Base-by-base conservation (phyloP, 257 asterid species). In the Voacanga thouarsii region DNA sequence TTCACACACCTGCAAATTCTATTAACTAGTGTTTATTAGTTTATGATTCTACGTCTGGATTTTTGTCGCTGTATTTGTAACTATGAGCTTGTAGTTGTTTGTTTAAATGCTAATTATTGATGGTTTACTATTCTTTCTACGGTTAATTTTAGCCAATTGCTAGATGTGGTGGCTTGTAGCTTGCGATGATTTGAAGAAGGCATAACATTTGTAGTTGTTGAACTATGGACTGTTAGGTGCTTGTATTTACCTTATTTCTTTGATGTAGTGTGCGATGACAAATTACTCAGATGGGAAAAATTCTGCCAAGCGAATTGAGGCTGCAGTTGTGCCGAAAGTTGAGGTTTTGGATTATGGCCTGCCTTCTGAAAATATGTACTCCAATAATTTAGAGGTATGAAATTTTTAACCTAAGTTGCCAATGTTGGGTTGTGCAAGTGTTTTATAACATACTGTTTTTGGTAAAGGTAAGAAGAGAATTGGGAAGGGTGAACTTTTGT, bases 261-360 rank as follows among this genome's bases (percentile, higher is more conserved):
- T 51, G 56, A 41, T 81, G 72, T 82, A 86, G 94, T 78, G 77
- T 79, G 89, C 88, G 71, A 82, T 89, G 71, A 83, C 87, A 66
- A 93, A 88, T 56, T 80, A 80, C 73, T 84, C 94, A 7, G 95
- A 88, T 72, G 85, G 86, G 8, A 95, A 84, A 63, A 90, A 86
- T 60, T 80, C 86, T 64, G 75, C 84, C 5, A 78, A 81, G 70
- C 86, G 77, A n/a, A 78, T 18, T 69, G 88, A 77, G 74, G 71
- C 75, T 72, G 89, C 77, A 41, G 75, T 89, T 65, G 51, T 69
- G 79, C 92, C 93, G n/a, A 90, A 94, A 87, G 76, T 80, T 66
- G 97, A 92, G 89, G 82, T 26, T 77, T 80, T 82, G 80, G 80
- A 81, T 74, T 81, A 47, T 77, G 91, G 77, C 72, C 71, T 83